Conservation (phyloP, 305 asterid species). For the Solanum hybrid region DNA sequence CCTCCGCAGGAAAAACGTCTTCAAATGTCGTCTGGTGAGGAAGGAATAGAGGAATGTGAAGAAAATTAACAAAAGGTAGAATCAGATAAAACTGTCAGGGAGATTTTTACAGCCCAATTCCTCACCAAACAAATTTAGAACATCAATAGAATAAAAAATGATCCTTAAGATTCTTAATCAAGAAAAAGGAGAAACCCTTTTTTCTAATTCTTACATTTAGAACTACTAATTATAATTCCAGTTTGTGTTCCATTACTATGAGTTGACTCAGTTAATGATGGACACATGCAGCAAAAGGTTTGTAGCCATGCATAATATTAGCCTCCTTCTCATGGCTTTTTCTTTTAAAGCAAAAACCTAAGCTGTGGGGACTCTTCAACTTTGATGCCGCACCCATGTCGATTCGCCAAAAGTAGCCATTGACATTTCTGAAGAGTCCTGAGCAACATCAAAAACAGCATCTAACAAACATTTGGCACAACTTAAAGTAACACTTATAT, state of each 20-base stretch:
- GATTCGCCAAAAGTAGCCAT: neutral
- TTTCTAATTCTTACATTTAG: neutral
- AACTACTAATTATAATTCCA: neutral
- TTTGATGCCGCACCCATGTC: neutral
- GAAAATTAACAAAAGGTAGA: neutral
- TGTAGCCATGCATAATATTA: neutral
- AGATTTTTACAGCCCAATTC: neutral
- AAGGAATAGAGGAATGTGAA: constrained; percentile 1
- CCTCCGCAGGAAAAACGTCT: constrained; percentile 97
- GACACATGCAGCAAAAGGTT: neutral
- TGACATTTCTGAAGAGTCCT: neutral
- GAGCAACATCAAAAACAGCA: neutral
- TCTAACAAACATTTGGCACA: neutral
- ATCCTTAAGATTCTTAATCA: neutral
- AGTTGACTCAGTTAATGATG: neutral
- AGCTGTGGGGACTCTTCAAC: neutral
- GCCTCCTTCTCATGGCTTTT: neutral
- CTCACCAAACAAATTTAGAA: neutral
- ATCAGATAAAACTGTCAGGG: neutral
- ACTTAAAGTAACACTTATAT: neutral
- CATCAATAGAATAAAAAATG: neutral
- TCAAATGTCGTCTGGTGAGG: constrained; percentile 73
- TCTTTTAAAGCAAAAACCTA: neutral
- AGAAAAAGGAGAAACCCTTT: neutral
- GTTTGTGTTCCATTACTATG: neutral